Conservation (phyloP, 768 basidiomycete genomes). For the Sarcodon aspratus region DNA sequence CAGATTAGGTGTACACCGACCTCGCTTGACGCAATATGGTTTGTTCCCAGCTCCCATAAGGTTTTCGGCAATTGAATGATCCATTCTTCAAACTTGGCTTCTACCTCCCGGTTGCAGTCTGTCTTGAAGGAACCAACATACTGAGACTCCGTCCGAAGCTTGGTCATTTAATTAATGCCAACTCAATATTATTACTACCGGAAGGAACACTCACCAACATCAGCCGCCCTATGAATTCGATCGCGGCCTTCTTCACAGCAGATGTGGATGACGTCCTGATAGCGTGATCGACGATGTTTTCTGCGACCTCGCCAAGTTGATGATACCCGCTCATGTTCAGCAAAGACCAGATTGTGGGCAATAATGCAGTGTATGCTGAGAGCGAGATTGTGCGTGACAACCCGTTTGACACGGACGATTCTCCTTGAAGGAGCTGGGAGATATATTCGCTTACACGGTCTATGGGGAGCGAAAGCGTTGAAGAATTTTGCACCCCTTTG, state of each 20-base stretch:
- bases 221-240: conserved; percentile 67
- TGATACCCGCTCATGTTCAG: conserved; percentile 24
- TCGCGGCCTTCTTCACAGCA: conserved; percentile 49
- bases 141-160: conserved; percentile 51
- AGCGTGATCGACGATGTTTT: conserved; percentile 48
- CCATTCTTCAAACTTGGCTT: conserved; percentile 46
- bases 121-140: conserved; percentile 40
- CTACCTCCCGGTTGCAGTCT: conserved; percentile 14
- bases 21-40: conserved; percentile 46
- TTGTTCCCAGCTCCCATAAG: conserved; percentile 74
- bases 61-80: conserved; percentile 63
- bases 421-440: conserved; percentile 42
- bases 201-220: conserved; percentile 42
- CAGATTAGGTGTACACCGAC: conserved; percentile 21
- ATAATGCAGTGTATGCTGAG: conserved; percentile 48
- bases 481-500: conserved; percentile 1
- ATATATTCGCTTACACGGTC: conserved; percentile 52
- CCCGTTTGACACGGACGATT: conserved; percentile 15
- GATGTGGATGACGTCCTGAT: conserved; percentile 46
- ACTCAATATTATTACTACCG: not conserved
- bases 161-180: no score
- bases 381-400: conserved; percentile 42
- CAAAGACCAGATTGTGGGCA: conserved; percentile 74
- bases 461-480: conserved; percentile 26
- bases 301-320: conserved; percentile 3